Evolutionary conservation across 208 protist species (phyloP).

Genomic region (Wallacemonas collosoma): DNA sequence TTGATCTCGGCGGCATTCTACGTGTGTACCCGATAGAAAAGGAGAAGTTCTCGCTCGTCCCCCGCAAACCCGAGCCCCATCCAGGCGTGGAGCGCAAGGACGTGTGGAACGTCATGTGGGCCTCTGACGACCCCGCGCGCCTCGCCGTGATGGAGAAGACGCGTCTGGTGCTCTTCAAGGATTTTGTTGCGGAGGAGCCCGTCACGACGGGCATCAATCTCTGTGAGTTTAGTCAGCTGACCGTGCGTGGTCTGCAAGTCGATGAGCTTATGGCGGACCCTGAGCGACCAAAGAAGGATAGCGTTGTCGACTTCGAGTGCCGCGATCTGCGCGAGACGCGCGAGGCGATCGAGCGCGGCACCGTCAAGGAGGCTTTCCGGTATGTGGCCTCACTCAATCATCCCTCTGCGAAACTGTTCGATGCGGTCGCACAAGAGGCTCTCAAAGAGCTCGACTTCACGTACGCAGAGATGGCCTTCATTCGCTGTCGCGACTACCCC

Average conservation of each 20-base stretch:
- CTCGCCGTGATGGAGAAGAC: slow-evolving; percentile 97
- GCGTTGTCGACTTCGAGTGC: slow-evolving; percentile 90
- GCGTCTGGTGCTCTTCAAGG: slow-evolving; percentile 93
- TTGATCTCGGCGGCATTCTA: slow-evolving; percentile 92
- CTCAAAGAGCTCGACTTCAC: slow-evolving; percentile 89
- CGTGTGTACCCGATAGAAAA: slow-evolving; percentile 61
- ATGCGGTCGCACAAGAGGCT: slow-evolving; percentile 93
- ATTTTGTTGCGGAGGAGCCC: slow-evolving; percentile 90
- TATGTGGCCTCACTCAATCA: slow-evolving; percentile 94
- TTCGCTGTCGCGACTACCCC: slow-evolving; percentile 94
- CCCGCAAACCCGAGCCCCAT: slow-evolving; percentile 56
- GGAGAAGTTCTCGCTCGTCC: slow-evolving; percentile 59
- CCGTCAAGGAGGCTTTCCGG: slow-evolving; percentile 87
- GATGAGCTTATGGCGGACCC: slow-evolving; percentile 95
- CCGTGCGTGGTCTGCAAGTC: slow-evolving; percentile 87
- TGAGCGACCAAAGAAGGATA: slow-evolving; percentile 86
- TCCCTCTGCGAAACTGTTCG: slow-evolving; percentile 87
- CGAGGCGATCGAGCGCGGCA: slow-evolving; percentile 53
- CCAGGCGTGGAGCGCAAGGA: slow-evolving; percentile 93
- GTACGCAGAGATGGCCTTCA: slow-evolving; percentile 93
- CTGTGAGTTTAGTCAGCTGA: slow-evolving; percentile 92
- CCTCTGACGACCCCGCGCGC: slow-evolving; percentile 91
- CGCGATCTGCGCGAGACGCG: slow-evolving; percentile 88
- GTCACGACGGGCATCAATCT: slow-evolving; percentile 89
- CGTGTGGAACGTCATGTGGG: slow-evolving; percentile 95